Percentiles rank a stretch among this genome's conserved stretches.
Evolutionary conservation across 176 grass and related monocot genomes (phyloP).

Genomic region (Musa itinerans): DNA sequence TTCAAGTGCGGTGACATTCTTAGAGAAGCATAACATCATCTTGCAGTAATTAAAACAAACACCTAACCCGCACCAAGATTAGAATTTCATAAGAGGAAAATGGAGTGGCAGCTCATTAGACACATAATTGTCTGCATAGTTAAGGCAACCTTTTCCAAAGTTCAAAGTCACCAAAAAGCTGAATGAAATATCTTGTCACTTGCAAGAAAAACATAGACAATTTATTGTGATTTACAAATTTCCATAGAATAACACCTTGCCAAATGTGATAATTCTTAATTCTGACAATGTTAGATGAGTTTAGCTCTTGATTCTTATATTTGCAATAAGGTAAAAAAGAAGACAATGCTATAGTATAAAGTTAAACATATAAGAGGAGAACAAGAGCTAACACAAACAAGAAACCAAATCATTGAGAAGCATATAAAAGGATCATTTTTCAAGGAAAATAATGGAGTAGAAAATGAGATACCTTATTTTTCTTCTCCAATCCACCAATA

Average conservation of each 20-base stretch:
- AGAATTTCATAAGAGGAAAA: not conserved
- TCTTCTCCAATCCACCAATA: slow-evolving; percentile 92
- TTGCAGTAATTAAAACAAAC: not conserved
- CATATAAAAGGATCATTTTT: not conserved
- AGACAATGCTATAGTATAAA: no score
- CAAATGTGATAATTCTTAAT: no score
- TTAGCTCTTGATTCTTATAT: no score
- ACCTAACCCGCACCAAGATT: no score
- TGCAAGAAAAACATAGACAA: not conserved
- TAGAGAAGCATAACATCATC: not conserved
- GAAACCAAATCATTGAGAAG: not conserved
- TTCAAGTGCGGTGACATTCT: slow-evolving; percentile 6
- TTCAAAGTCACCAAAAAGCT: not conserved
- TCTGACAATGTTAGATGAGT: no score
- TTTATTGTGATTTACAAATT: no score
- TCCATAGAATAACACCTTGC: no score
- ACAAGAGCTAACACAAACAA: not conserved
- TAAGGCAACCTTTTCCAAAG: not conserved
- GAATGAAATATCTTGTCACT: not conserved
- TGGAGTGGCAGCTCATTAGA: not conserved
- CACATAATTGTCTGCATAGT: not conserved
- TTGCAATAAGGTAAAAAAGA: no score
- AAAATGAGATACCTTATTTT: slow-evolving; percentile 58
- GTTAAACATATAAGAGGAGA: not conserved
- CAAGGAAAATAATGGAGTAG: not conserved